Evolutionary conservation across 768 basidiomycete genomes (phyloP), one percentile per base, ranked within the genome.

Genomic region (Tylopilus balloui): DNA sequence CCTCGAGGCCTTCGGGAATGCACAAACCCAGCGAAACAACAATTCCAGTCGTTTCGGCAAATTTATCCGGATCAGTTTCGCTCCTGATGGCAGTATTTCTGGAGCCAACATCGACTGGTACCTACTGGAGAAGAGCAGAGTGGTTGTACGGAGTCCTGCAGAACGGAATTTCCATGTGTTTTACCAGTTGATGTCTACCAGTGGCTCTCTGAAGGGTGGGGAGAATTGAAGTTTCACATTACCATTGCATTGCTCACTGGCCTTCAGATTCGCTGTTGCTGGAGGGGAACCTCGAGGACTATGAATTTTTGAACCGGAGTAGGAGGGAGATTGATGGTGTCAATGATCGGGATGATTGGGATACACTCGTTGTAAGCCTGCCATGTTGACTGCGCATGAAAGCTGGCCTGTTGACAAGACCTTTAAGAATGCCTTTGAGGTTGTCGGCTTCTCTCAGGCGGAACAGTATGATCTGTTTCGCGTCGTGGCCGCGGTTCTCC

Each of bases 51-150:
- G 96, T 32, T 99, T 99, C 65, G 94, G 93, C 25, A 99, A 99
- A 70, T 99, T 99, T 65, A 89, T 99, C 40, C 78, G 92, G 38
- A 98, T 99, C 52, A 88, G 86, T 62, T 99, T 99, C 69, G 81
- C 90, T 1, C 84, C 88, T 0, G 84, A 89, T 55, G 94, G 95
- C 2, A 92, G 91, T 56, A 99, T 99, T 49, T 88, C 93, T 1
- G 96, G 96, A 1, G 96, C 96, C 21, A 97, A 93, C 63, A 92
- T 98, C 51, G 94, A 99, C 66, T 98, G 96, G 96, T 99, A 99
- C 65, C 74, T 99, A 25, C 72, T 99, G 48, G 96, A 99, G 74
- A 99, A 99, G 76, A 94, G 92, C 62, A 73, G 96, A 54, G 95
- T 99, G 3, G 91, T 95, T 8, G 81, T 82, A 34, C 74, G 96